A percentile compares a stretch with the other conserved stretches of the same genome.
Evolutionary conservation across 768 basidiomycete genomes (phyloP).

Genomic region (Suillus subaureus): DNA sequence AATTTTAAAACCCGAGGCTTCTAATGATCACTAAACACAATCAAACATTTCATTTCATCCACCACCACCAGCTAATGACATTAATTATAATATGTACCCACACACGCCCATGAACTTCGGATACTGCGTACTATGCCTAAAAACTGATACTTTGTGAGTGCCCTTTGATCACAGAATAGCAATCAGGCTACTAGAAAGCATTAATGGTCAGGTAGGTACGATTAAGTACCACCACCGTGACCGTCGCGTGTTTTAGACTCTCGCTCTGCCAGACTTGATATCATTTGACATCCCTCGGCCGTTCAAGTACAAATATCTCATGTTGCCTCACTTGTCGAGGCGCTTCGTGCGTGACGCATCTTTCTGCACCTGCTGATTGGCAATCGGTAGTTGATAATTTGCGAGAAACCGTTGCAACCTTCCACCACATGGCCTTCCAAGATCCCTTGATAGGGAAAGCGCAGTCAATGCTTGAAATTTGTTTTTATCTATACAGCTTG

Average conservation of each 20-base stretch:
- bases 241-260: neutral
- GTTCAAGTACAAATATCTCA: neutral
- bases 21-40: neutral
- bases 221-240: neutral
- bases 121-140: neutral
- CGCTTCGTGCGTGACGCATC: neutral
- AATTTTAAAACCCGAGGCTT: no score
- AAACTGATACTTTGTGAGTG: neutral
- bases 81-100: neutral
- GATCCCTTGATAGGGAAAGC: neutral
- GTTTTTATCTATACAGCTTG: constrained; percentile 1
- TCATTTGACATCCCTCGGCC: neutral
- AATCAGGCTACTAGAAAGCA: neutral
- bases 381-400: neutral
- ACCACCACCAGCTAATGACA: neutral
- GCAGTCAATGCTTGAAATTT: neutral
- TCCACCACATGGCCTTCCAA: neutral
- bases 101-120: neutral
- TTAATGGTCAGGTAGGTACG: neutral
- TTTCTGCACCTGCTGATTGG: neutral
- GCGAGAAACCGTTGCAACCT: neutral
- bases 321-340: neutral
- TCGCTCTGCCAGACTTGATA: neutral
- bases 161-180: neutral
- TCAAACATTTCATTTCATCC: neutral